phyloP scores from a whole-genome alignment of 306 rosid genomes.

The Cucurbita moschata region DNA sequence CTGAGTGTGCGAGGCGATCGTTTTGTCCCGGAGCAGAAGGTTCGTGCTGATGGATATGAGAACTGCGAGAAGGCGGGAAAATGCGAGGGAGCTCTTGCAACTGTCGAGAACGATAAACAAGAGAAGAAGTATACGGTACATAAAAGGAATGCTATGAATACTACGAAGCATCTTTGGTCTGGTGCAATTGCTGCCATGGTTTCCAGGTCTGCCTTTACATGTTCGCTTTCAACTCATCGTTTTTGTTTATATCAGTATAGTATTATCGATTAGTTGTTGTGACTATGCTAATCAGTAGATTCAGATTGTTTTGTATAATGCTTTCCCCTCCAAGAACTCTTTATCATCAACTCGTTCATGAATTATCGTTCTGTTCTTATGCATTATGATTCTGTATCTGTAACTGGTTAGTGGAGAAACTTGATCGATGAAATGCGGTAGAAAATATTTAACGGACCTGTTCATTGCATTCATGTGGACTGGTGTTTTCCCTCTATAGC shows the following conservation, averaged over 20 bases:
- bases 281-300: background rate
- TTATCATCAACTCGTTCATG: background rate
- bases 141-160: constrained; percentile 50
- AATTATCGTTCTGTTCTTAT: no score
- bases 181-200: constrained; percentile 99
- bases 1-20: constrained; percentile 45
- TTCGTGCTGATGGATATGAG: constrained; percentile 30
- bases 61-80: constrained; percentile 20
- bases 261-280: background rate
- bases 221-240: background rate
- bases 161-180: constrained; percentile 86
- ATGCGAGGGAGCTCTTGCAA: background rate
- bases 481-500: background rate
- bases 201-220: constrained; percentile 44
- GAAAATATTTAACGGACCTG: background rate
- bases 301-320: background rate
- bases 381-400: background rate
- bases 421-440: background rate
- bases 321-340: background rate
- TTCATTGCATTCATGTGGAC: background rate
- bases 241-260: background rate
- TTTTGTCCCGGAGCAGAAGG: constrained; percentile 35
- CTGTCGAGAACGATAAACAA: constrained; percentile 17
- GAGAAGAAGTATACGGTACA: constrained; percentile 32
- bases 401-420: background rate